Conservation (phyloP, 352 stramenopile genomes). For the Pythium coloratum region DNA sequence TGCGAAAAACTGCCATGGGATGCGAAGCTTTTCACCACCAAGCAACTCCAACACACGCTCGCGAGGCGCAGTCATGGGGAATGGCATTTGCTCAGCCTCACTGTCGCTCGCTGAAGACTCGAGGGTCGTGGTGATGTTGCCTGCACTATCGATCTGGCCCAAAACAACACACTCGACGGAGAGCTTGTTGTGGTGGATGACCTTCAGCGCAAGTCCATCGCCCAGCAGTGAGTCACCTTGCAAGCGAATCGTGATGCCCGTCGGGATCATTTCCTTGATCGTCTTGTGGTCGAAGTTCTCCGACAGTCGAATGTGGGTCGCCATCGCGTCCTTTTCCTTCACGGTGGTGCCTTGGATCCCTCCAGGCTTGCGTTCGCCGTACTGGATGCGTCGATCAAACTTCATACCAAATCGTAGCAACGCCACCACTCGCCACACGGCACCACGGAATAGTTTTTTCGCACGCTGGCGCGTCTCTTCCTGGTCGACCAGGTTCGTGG, state of each 20-base stretch:
- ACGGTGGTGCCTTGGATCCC: slow-evolving; percentile 14
- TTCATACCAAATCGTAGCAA: slow-evolving; percentile 86
- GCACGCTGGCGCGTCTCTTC: slow-evolving; percentile 81
- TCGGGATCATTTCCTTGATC: slow-evolving; percentile 89
- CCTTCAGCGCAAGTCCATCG: slow-evolving; percentile 71
- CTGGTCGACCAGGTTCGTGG: slow-evolving; percentile 86
- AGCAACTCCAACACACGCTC: slow-evolving; percentile 77
- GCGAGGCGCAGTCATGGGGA: slow-evolving; percentile 20
- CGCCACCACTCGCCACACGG: slow-evolving; percentile 87
- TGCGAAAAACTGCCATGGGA: slow-evolving; percentile 71
- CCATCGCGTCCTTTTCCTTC: slow-evolving; percentile 46
- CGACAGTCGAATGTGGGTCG: slow-evolving; percentile 80
- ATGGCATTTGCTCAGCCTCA: slow-evolving; percentile 9
- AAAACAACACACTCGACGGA: slow-evolving; percentile 85
- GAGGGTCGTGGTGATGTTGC: slow-evolving; percentile 29
- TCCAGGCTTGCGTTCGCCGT: slow-evolving; percentile 54
- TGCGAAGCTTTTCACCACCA: slow-evolving; percentile 81
- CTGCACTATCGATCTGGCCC: slow-evolving; percentile 35
- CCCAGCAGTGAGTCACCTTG: slow-evolving; percentile 79
- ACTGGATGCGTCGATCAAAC: slow-evolving; percentile 83
- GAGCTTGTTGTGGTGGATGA: slow-evolving; percentile 81
- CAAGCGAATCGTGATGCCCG: slow-evolving; percentile 77
- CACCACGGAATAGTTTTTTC: slow-evolving; percentile 78
- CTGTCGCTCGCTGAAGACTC: slow-evolving; percentile 33
- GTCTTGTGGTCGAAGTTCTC: slow-evolving; percentile 91